Conservation (phyloP, 257 asterid genomes). For the Jaltomata sinuosa region DNA sequence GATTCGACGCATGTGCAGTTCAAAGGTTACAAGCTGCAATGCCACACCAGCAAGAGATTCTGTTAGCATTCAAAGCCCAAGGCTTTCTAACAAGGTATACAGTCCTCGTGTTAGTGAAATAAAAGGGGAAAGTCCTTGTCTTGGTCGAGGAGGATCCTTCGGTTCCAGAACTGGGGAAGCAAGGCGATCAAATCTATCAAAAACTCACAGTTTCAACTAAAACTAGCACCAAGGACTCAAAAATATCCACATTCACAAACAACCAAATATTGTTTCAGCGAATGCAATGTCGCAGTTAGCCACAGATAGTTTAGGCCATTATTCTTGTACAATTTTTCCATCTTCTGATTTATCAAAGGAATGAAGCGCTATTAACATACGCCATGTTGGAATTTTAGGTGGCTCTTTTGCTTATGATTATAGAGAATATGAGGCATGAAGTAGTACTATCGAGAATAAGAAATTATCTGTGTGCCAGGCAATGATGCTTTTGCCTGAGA, state of each 20-base stretch:
- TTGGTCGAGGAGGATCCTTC: conserved; percentile 7
- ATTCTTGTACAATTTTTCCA: background rate
- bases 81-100: conserved; percentile 1
- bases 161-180: conserved; percentile 10
- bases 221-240: background rate
- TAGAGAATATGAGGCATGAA: background rate
- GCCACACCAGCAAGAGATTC: conserved; percentile 10
- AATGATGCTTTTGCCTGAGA: background rate
- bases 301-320: background rate
- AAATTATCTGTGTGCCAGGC: background rate
- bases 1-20: conserved; percentile 10
- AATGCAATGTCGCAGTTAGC: background rate
- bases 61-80: background rate
- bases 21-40: conserved; percentile 1
- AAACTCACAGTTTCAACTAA: conserved; percentile 7
- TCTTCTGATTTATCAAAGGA: background rate
- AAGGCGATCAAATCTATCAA: conserved; percentile 10
- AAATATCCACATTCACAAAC: background rate
- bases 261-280: background rate
- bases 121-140: conserved; percentile 3
- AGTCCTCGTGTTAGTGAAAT: conserved; percentile 8
- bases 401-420: background rate
- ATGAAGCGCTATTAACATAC: background rate
- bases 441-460: background rate
- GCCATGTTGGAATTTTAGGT: background rate